These are phyloP conservation scores for Thermothelomyces thermophilus DNA, from an alignment of 2,329 filamentous ascomycete genomes.

Conservation along the genomic window DNA sequence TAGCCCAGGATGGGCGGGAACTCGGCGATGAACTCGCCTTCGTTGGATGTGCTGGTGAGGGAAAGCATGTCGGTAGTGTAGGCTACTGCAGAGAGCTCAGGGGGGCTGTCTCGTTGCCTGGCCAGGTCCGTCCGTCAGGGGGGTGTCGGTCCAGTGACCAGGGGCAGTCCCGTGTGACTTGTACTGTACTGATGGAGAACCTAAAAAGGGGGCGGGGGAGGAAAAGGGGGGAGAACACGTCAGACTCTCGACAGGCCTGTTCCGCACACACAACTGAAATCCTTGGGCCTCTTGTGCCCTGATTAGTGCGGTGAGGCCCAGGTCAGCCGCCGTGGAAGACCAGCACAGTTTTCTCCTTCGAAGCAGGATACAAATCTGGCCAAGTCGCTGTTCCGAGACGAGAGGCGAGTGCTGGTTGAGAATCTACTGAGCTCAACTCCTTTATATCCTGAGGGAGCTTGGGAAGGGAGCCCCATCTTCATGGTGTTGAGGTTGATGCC, in stretches of 20 bases:
- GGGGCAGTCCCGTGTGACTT: no score
- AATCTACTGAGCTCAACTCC: constrained; percentile 20
- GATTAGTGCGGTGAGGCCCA: background rate
- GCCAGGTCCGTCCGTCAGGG: background rate
- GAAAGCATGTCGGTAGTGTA: constrained; percentile 9
- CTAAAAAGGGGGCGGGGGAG: no score
- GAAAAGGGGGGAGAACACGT: background rate
- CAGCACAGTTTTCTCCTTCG: background rate
- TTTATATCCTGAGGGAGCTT: constrained; percentile 34
- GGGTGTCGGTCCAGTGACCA: background rate
- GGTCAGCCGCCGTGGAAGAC: background rate
- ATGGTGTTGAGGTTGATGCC: background rate
- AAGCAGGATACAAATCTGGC: background rate
- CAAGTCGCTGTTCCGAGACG: background rate
- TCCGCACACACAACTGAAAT: constrained; percentile 56
- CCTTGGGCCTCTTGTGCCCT: constrained; percentile 33
- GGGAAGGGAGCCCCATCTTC: constrained; percentile 31
- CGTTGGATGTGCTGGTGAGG: constrained; percentile 49
- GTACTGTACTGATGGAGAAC: no score
- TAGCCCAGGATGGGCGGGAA: constrained; percentile 63
- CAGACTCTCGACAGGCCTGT: constrained; percentile 37
- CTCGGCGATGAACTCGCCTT: constrained; percentile 59
- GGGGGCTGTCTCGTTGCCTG: background rate
- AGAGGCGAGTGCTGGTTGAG: background rate
- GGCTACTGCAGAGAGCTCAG: constrained; percentile 6